Evolutionary conservation across 352 stramenopile genomes (phyloP).

Genomic region (Phytophthora syringae): DNA sequence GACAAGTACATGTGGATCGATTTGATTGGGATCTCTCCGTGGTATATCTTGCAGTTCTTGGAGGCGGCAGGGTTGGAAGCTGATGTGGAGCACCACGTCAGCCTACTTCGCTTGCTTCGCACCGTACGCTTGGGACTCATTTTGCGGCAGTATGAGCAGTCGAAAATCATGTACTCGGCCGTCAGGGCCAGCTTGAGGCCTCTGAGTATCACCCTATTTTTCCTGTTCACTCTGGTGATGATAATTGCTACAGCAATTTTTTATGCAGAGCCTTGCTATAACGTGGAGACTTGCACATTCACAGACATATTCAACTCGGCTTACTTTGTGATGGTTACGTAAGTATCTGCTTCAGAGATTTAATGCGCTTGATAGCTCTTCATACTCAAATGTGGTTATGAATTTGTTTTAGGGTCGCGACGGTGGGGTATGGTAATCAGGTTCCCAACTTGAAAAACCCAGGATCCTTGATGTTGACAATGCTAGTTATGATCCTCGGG

Average conservation of each 20-base stretch:
- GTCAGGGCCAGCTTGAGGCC: slow-evolving; percentile 65
- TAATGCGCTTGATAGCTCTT: neutral
- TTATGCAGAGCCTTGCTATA: slow-evolving; percentile 81
- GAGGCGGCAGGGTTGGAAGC: slow-evolving; percentile 1
- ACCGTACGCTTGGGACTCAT: slow-evolving; percentile 59
- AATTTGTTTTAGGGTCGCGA: slow-evolving; percentile 58
- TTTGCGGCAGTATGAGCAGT: slow-evolving; percentile 62
- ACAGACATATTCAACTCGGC: slow-evolving; percentile 86
- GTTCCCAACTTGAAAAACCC: slow-evolving; percentile 67
- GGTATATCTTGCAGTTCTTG: slow-evolving; percentile 52
- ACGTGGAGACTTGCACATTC: slow-evolving; percentile 77
- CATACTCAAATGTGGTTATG: neutral
- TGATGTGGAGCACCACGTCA: slow-evolving; percentile 34
- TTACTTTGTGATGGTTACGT: slow-evolving; percentile 89
- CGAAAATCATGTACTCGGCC: slow-evolving; percentile 62
- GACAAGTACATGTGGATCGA: slow-evolving; percentile 64
- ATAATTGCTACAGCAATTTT: slow-evolving; percentile 75
- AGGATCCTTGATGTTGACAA: slow-evolving; percentile 52
- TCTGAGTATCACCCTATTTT: slow-evolving; percentile 74
- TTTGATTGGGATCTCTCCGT: slow-evolving; percentile 58
- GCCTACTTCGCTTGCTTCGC: slow-evolving; percentile 58
- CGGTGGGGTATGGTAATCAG: slow-evolving; percentile 78
- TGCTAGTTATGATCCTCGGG: slow-evolving; percentile 76
- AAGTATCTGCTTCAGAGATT: slow-evolving; percentile 25
- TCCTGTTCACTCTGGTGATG: slow-evolving; percentile 81